phyloP scores from a whole-genome alignment of 805 yeast genomes.

The Pichia occidentalis region DNA sequence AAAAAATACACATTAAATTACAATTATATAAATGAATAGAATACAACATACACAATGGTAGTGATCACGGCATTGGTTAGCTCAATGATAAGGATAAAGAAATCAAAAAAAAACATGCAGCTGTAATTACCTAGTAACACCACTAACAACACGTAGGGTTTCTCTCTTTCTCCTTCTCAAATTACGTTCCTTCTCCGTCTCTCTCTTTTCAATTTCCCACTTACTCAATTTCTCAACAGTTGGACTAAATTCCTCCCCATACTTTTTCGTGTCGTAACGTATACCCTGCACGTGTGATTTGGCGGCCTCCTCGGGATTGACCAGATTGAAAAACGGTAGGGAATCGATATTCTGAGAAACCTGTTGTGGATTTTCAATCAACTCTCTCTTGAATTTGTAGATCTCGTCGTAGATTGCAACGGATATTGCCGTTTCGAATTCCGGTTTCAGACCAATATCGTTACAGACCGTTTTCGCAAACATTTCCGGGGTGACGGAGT shows the following conservation, averaged over 20 bases:
- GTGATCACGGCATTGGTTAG: too few relatives aligned
- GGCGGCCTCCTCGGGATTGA: constrained; percentile 23
- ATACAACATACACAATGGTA: too few relatives aligned
- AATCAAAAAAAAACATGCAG: neutral
- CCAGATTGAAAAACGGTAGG: constrained; percentile 29
- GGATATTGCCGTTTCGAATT: constrained; percentile 84
- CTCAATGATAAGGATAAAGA: too few relatives aligned
- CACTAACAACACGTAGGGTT: constrained; percentile 51
- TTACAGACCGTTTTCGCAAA: constrained; percentile 79
- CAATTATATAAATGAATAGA: too few relatives aligned
- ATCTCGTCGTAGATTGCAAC: constrained; percentile 80
- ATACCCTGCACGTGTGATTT: constrained; percentile 36
- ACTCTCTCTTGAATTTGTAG: constrained; percentile 71
- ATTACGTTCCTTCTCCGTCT: constrained; percentile 89
- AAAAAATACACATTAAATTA: too few relatives aligned
- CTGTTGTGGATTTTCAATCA: constrained; percentile 49
- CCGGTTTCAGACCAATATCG: constrained; percentile 79
- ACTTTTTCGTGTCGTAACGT: constrained; percentile 66
- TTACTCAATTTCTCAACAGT: constrained; percentile 77
- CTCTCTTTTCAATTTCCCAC: constrained; percentile 92
- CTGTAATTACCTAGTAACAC: constrained; percentile 9
- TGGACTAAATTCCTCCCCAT: constrained; percentile 86
- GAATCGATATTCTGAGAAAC: constrained; percentile 31
- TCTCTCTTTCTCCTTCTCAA: constrained; percentile 90
- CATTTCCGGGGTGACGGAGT: constrained; percentile 62